Base-by-base conservation (phyloP, 1,284 basidiomycete genomes). In the Calocybe gambosa region DNA sequence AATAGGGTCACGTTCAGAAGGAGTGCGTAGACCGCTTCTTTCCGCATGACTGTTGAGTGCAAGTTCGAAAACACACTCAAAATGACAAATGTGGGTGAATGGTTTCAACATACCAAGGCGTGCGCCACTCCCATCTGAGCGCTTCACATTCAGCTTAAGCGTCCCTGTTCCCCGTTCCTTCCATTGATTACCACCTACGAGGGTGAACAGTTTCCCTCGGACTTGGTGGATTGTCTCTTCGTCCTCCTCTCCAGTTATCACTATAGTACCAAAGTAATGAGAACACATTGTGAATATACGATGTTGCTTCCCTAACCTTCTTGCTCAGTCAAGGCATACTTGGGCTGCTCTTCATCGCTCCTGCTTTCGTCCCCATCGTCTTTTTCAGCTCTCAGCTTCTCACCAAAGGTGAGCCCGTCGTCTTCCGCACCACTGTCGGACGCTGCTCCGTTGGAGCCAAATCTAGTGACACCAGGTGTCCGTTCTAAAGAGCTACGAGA, bases 161-260 rank as follows among this genome's bases (percentile, higher is more conserved):
- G 78, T 73, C 1, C 93, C 93, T 12, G 83, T 89, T 7, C 93
- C 93, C 38, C 88, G 76, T 62, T 97, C 93, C 61, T 86, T 90
- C 93, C 93, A 97, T 43, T 77, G 72, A 42, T 72, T 77, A 48
- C 59, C 78, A 49, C 68, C 70, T 55, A 80, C 78, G 56, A 93
- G 76, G 13, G 79, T 68, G 62, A 82, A 95, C 25, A 97, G 69
- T 69, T 95, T 96, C 37, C 86, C 87, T 49, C 93, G 83, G 9
- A 86, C 83, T 66, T 89, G 86, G 63, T 85, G 82, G 36, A 92
- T 67, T 0, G 88, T 93, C 49, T 85, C 78, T 62, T 97, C 93
- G 18, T 91, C 87, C 63, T 97, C 93, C 64, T 97, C 93, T 8
- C 93, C 93, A 0, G 93, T 97, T 36, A 77, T 69, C 25, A 89